These are phyloP conservation scores for Trichophyton verrucosum DNA, from an alignment of 2,329 filamentous ascomycete species.

Conservation along the genomic window DNA sequence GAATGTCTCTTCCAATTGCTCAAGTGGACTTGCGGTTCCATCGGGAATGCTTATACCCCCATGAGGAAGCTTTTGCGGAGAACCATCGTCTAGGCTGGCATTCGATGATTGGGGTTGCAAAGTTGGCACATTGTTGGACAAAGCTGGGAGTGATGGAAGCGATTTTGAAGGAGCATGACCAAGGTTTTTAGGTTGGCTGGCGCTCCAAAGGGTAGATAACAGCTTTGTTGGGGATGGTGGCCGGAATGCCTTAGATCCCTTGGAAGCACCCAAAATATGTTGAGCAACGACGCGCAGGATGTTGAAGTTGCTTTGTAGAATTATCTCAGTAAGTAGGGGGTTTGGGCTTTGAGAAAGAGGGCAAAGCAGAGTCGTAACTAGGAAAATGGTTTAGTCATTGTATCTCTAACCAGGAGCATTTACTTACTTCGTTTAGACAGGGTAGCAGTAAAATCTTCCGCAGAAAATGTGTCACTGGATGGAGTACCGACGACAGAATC, in stretches of 20 bases:
- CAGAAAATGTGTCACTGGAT: constrained; percentile 60
- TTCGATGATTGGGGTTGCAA: constrained; percentile 32
- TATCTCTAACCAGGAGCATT: background rate
- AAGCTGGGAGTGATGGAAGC: constrained; percentile 24
- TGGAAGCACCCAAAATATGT: constrained; percentile 50
- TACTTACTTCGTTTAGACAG: constrained; percentile 59
- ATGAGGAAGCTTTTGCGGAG: constrained; percentile 17
- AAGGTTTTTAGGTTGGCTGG: constrained; percentile 33
- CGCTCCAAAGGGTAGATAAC: constrained; percentile 66
- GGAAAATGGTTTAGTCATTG: constrained; percentile 8
- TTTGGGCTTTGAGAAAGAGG: constrained; percentile 52
- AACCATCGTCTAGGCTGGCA: constrained; percentile 18
- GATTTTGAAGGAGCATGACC: constrained; percentile 23
- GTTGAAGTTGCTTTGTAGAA: constrained; percentile 68
- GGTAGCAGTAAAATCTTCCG: constrained; percentile 61
- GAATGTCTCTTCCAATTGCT: constrained; percentile 71
- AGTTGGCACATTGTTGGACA: constrained; percentile 33
- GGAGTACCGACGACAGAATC: constrained; percentile 56
- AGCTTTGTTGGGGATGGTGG: constrained; percentile 83
- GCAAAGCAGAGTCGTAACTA: constrained; percentile 61
- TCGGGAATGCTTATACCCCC: constrained; percentile 41
- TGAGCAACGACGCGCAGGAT: constrained; percentile 59
- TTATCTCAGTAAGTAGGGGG: constrained; percentile 41
- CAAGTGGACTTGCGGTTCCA: constrained; percentile 51
- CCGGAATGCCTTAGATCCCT: constrained; percentile 50